Evolutionary conservation across 1,139 yeast species (phyloP), one percentile per base, ranked within the genome.

Genomic region (Tardiomyces depauwii): DNA sequence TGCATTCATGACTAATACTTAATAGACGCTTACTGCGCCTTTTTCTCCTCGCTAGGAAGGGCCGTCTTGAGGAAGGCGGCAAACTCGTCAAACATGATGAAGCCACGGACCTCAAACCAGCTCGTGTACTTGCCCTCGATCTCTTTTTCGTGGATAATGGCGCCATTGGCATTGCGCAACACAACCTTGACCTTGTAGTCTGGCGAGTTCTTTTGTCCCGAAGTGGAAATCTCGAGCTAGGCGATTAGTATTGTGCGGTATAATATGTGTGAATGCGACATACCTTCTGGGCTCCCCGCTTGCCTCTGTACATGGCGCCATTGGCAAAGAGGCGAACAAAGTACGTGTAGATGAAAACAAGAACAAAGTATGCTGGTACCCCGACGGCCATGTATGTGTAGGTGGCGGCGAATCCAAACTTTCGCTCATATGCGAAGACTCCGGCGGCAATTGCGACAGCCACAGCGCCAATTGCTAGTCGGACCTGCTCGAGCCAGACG

Each of bases 351-450:
- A 70, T 57, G 1, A 60, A 66, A 42, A 82, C 75, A 19, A 82
- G 55, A 1, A 73, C 42, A 30, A 73, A 71, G 59, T 84, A 86
- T 0, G 58, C 36, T 1, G 51, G 61, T 2, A 80, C 74, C 3
- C 76, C 71, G 12, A 74, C 53, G 57, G 66, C 60, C 30, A 74
- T 72, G 48, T 65, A 66, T n/a, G 55, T 46, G 43, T 65, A 57
- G 2, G 69, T 71, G 2, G 66, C 65, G 12, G 59, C 56, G 51
- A 71, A 71, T 51, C 77, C 68, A 48, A 70, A 68, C 53, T 77
- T 75, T 65, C 82, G 83, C 60, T 87, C 96, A 41, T 78, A 61
- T 47, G 71, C 68, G 58, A 76, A 85, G 49, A 86, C 73, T 2
- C 68, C 61, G 1, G 74, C 95, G 2, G 94, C 83, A 19, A 80